A percentile compares a stretch with the other conserved stretches of the same genome.
phyloP scores from a whole-genome alignment of 139 green algal species.

The Chlamydomonas urium region DNA sequence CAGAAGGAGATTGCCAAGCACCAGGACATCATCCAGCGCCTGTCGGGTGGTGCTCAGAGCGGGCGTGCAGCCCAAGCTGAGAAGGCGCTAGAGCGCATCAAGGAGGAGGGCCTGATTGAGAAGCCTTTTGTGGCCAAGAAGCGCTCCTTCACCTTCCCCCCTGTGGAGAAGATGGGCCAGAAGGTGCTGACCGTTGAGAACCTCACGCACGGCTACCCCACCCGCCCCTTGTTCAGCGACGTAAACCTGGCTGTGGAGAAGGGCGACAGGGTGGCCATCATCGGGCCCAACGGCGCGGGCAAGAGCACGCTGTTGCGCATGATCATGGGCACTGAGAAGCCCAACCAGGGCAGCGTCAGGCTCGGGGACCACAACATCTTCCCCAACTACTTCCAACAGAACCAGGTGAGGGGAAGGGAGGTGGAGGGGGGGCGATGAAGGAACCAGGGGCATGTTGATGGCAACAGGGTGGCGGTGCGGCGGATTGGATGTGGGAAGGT shows the following conservation, averaged over 20 bases:
- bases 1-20: conserved; percentile 83
- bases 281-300: conserved; percentile 88
- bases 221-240: conserved; percentile 68
- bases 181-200: conserved; percentile 26
- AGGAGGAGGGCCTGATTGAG: conserved; percentile 63
- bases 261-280: conserved; percentile 94
- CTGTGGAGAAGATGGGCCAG: conserved; percentile 33
- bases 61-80: conserved; percentile 69
- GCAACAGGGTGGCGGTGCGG: too few species aligned
- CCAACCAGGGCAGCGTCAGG: conserved; percentile 47
- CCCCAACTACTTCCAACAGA: conserved; percentile 97
- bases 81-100: conserved; percentile 88
- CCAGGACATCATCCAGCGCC: conserved; percentile 52
- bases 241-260: conserved; percentile 79
- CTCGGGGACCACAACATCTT: conserved; percentile 81
- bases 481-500: not conserved
- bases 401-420: too few species aligned
- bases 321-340: conserved; percentile 86
- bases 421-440: conserved; percentile 83
- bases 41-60: conserved; percentile 53
- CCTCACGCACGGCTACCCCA: conserved; percentile 88
- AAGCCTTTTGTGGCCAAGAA: conserved; percentile 78
- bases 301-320: conserved; percentile 96
- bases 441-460: too few species aligned
- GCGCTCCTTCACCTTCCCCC: conserved; percentile 42